Evolutionary conservation across 1,139 yeast species (phyloP).

Genomic region (Suhomyces atakaporum): DNA sequence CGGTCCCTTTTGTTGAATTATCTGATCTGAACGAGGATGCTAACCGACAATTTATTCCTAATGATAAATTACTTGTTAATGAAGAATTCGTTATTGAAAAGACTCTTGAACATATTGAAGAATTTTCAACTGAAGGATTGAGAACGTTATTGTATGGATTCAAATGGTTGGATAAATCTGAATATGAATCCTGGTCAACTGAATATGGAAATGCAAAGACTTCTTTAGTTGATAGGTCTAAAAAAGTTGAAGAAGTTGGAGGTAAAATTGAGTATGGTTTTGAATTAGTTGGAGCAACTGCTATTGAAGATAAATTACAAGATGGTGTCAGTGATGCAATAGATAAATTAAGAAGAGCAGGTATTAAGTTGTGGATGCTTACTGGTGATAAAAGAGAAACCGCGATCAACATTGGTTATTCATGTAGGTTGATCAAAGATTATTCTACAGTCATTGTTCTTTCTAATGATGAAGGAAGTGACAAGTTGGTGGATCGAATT

Average conservation of each 20-base stretch:
- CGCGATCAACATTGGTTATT: conserved; percentile 94
- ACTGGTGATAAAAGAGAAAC: conserved; percentile 98
- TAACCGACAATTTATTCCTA: conserved; percentile 41
- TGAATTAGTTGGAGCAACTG: conserved; percentile 86
- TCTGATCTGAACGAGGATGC: not conserved
- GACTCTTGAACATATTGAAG: conserved; percentile 88
- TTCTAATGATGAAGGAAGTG: conserved; percentile 56
- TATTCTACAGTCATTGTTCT: conserved; percentile 86
- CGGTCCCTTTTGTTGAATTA: conserved; percentile 2
- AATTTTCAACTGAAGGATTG: conserved; percentile 91
- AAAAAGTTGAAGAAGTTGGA: conserved; percentile 72
- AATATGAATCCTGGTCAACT: conserved; percentile 65
- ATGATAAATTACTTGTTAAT: conserved; percentile 64
- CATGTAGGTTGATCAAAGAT: conserved; percentile 90
- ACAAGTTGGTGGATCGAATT: conserved; percentile 54
- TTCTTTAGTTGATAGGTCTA: conserved; percentile 65
- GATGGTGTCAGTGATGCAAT: conserved; percentile 95
- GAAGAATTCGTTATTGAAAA: conserved; percentile 80
- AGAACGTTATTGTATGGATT: conserved; percentile 85
- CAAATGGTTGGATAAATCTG: conserved; percentile 63
- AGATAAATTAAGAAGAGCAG: conserved; percentile 88
- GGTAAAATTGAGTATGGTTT: conserved; percentile 66
- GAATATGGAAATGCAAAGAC: conserved; percentile 77
- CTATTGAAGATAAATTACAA: conserved; percentile 95
- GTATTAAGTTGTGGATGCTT: conserved; percentile 95